Conservation (phyloP, 345 rosid species). For the Gynandropsis gynandra region DNA sequence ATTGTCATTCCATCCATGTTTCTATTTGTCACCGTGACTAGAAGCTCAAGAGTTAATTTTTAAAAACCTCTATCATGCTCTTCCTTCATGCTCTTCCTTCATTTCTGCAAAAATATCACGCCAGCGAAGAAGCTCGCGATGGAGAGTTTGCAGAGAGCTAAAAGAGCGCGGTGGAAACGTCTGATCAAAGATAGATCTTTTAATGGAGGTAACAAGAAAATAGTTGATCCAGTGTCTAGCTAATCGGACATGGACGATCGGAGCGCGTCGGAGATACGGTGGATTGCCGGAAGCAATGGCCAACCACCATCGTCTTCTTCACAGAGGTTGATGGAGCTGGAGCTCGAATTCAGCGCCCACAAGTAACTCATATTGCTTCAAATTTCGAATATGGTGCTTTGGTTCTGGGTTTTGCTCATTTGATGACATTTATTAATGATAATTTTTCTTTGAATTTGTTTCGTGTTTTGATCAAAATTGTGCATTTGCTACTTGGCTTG, state of each 20-base stretch:
- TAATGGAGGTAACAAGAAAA: slow-evolving; percentile 34
- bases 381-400: background rate
- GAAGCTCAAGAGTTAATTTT: too few species aligned
- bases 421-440: background rate
- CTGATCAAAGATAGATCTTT: slow-evolving; percentile 12
- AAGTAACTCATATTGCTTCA: slow-evolving; percentile 40
- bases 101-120: too few species aligned
- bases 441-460: background rate
- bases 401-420: slow-evolving; percentile 5
- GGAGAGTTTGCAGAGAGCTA: too few species aligned
- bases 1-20: too few species aligned
- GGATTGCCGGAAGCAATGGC: slow-evolving; percentile 34
- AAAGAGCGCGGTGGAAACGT: background rate
- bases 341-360: slow-evolving; percentile 80
- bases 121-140: too few species aligned
- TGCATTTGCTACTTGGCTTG: background rate
- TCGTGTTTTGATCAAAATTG: background rate
- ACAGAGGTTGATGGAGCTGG: slow-evolving; percentile 57
- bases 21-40: too few species aligned
- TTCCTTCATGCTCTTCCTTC: too few species aligned
- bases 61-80: too few species aligned
- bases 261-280: slow-evolving; percentile 38
- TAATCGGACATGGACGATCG: slow-evolving; percentile 21
- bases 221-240: slow-evolving; percentile 26
- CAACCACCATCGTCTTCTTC: slow-evolving; percentile 42